phyloP scores from a whole-genome alignment of 2,329 filamentous ascomycete species.

The Aureobasidium sp. region DNA sequence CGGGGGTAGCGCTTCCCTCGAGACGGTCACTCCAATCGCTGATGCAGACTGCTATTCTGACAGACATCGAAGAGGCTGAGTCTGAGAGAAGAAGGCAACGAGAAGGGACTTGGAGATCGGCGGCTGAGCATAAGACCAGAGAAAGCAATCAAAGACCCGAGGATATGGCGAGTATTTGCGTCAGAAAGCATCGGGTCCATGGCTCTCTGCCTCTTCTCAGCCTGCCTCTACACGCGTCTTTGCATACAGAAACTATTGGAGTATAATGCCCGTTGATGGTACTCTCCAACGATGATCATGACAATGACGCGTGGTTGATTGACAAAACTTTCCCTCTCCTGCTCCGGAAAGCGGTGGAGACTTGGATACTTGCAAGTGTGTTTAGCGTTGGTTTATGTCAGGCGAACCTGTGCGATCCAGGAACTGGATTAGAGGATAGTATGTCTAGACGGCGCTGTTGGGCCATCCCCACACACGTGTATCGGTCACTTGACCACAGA shows the following conservation, averaged over 20 bases:
- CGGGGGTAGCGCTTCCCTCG: background rate
- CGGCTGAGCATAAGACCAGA: background rate
- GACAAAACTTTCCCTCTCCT: background rate
- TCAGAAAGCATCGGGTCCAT: slow-evolving; percentile 11
- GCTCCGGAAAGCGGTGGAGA: background rate
- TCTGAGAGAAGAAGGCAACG: background rate
- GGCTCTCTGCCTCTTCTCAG: background rate
- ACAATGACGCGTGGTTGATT: slow-evolving; percentile 3
- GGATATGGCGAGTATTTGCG: background rate
- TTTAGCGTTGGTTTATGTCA: background rate
- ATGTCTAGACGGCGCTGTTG: background rate
- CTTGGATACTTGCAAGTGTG: slow-evolving; percentile 4
- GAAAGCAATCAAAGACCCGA: background rate
- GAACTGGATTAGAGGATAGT: background rate
- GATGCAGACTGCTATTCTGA: background rate
- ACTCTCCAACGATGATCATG: background rate
- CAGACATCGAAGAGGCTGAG: background rate
- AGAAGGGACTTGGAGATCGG: background rate
- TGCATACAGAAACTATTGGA: background rate
- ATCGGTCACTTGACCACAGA: background rate
- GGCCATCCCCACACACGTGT: background rate
- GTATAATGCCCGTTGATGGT: background rate
- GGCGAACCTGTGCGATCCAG: slow-evolving; percentile 12
- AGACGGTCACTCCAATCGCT: background rate
- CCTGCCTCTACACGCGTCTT: background rate